Conservation (phyloP, 2,329 filamentous ascomycete genomes). For the Harringtonia lauricola region DNA sequence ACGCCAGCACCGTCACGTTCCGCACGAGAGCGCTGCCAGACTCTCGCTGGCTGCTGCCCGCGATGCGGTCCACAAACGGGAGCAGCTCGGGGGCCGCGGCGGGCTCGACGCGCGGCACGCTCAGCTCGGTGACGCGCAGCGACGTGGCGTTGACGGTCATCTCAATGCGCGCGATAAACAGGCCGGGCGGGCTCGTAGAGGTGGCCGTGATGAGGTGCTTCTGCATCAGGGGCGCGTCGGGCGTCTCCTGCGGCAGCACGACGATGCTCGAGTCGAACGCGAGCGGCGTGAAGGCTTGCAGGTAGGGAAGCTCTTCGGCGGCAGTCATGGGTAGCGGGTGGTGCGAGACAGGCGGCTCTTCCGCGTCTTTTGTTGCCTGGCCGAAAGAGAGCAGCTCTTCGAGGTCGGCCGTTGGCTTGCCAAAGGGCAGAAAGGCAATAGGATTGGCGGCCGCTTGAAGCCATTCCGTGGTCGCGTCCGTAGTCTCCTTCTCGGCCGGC, state of each 20-base stretch:
- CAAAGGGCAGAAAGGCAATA: conserved; percentile 39
- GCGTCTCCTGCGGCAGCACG: conserved; percentile 23
- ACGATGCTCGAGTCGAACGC: conserved; percentile 44
- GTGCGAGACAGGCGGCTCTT: conserved; percentile 45
- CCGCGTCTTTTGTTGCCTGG: conserved; percentile 18
- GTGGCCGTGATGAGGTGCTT: conserved; percentile 44
- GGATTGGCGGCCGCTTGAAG: conserved; percentile 39
- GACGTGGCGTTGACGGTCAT: conserved; percentile 46
- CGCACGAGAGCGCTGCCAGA: conserved; percentile 33
- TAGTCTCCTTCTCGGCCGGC: conserved; percentile 18
- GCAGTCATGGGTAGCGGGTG: conserved; percentile 51
- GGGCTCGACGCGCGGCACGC: conserved; percentile 43
- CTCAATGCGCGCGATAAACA: conserved; percentile 47
- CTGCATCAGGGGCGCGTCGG: conserved; percentile 27
- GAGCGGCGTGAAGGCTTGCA: conserved; percentile 62
- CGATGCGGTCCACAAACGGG: conserved; percentile 35
- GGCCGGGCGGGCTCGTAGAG: conserved; percentile 32
- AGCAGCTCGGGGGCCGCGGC: conserved; percentile 46
- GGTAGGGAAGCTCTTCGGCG: conserved; percentile 54
- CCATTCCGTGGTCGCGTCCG: conserved; percentile 27
- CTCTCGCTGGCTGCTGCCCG: conserved; percentile 17
- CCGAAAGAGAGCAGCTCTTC: conserved; percentile 13
- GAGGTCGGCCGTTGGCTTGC: conserved; percentile 20
- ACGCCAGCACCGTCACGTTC: conserved; percentile 50
- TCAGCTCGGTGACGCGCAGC: conserved; percentile 38